Percentiles rank a stretch among this genome's conserved stretches.
Evolutionary conservation across 768 basidiomycete genomes (phyloP).

Genomic region (Coprinopsis sp.): DNA sequence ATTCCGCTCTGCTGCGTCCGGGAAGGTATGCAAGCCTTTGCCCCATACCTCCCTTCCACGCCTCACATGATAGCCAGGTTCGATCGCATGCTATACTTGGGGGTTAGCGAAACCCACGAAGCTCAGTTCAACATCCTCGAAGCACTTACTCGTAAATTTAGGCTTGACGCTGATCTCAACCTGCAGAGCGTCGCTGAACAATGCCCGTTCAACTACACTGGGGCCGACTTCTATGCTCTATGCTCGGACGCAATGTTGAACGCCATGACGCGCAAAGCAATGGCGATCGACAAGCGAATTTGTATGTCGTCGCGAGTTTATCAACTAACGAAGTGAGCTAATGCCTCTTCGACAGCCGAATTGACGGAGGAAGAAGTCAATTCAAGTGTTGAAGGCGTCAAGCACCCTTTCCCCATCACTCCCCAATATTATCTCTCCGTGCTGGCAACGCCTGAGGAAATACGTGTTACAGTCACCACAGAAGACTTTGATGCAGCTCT

Average conservation of each 20-base stretch:
- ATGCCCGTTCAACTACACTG: slow-evolving; percentile 93
- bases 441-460: slow-evolving; percentile 64
- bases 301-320: slow-evolving; percentile 35
- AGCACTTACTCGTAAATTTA: slow-evolving; percentile 92
- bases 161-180: slow-evolving; percentile 61
- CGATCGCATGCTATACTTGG: slow-evolving; percentile 94
- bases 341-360: slow-evolving; percentile 22
- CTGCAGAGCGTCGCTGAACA: slow-evolving; percentile 58
- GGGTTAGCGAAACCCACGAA: slow-evolving; percentile 81
- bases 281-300: slow-evolving; percentile 70
- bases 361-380: slow-evolving; percentile 38
- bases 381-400: slow-evolving; percentile 28
- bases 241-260: slow-evolving; percentile 96
- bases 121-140: slow-evolving; percentile 83
- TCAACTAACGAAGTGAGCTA: slow-evolving; percentile 1
- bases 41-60: neutral
- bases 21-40: slow-evolving; percentile 55
- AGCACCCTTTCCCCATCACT: slow-evolving; percentile 67
- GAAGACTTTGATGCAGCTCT: slow-evolving; percentile 79
- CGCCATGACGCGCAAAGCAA: slow-evolving; percentile 88
- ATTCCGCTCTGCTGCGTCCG: slow-evolving; percentile 84
- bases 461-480: slow-evolving; percentile 67
- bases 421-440: slow-evolving; percentile 86
- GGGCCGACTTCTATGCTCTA: slow-evolving; percentile 96
- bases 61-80: slow-evolving; percentile 51